These are phyloP conservation scores for Leccinum longicurvipes DNA, from an alignment of 768 basidiomycete species.

Conservation along the genomic window DNA sequence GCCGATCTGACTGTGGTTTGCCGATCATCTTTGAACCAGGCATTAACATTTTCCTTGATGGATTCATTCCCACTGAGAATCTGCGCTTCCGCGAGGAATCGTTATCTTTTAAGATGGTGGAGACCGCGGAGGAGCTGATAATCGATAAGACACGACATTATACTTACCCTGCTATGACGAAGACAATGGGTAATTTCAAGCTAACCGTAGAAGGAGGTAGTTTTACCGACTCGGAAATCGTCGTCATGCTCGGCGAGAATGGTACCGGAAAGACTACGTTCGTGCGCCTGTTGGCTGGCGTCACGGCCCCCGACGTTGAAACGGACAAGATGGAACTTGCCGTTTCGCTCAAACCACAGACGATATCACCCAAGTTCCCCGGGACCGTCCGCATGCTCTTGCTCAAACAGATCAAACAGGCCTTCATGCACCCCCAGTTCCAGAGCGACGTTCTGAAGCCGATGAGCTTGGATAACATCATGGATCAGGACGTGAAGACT, in stretches of 20 bases:
- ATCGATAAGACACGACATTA: conserved; percentile 87
- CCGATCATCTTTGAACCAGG: conserved; percentile 43
- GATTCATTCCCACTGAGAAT: conserved; percentile 98
- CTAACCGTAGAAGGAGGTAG: conserved; percentile 85
- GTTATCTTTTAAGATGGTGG: conserved; percentile 95
- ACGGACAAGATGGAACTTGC: conserved; percentile 75
- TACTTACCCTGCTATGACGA: conserved; percentile 93
- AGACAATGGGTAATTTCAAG: conserved; percentile 94
- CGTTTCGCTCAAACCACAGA: conserved; percentile 98
- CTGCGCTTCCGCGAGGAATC: conserved; percentile 96
- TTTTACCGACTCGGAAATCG: conserved; percentile 99
- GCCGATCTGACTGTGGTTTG: neutral
- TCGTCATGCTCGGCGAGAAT: conserved; percentile 99
- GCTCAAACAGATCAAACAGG: conserved; percentile 88
- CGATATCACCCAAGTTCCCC: conserved; percentile 96
- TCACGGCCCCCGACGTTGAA: conserved; percentile 75
- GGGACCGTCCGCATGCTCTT: conserved; percentile 96
- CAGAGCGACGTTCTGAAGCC: conserved; percentile 97
- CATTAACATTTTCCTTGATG: conserved; percentile 99
- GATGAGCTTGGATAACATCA: conserved; percentile 90
- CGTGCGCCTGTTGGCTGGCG: conserved; percentile 91
- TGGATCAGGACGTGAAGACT: conserved; percentile 98
- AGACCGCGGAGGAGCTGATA: conserved; percentile 88
- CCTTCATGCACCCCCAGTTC: conserved; percentile 99
- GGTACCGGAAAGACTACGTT: conserved; percentile 99